phyloP scores from a whole-genome alignment of 176 grass and related monocot genomes.

The maize (Zea mays) region DNA sequence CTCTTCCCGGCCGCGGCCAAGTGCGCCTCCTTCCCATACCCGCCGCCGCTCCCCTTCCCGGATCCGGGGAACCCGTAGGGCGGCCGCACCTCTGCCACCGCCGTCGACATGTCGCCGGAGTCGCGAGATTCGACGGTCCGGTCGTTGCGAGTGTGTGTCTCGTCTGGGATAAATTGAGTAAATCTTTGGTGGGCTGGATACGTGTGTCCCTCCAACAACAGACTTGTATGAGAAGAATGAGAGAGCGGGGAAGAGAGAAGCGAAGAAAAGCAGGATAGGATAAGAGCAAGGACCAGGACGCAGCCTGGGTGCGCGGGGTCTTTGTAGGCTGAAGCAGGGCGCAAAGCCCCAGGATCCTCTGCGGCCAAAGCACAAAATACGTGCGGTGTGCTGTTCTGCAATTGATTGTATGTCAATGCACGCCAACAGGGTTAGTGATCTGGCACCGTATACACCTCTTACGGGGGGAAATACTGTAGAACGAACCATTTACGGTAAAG shows the following conservation, averaged over 20 bases:
- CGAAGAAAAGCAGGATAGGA: conserved; percentile 42
- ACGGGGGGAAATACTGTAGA: too few relatives aligned
- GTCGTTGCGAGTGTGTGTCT: conserved; percentile 26
- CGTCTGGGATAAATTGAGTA: conserved; percentile 35
- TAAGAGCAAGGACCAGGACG: conserved; percentile 46
- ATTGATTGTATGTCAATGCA: background rate
- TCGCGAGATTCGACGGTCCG: conserved; percentile 15
- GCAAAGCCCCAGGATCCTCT: conserved; percentile 25
- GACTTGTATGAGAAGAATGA: background rate
- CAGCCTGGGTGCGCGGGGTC: conserved; percentile 33
- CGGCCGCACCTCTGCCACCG: conserved; percentile 35
- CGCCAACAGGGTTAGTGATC: background rate
- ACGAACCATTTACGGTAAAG: too few relatives aligned
- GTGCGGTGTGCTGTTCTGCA: background rate
- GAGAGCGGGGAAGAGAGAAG: background rate
- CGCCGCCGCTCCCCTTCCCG: background rate
- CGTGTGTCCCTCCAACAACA: conserved; percentile 38
- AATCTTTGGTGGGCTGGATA: conserved; percentile 38
- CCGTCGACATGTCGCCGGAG: conserved; percentile 42
- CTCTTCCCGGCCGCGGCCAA: conserved; percentile 17
- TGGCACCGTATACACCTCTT: background rate
- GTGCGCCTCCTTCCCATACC: background rate
- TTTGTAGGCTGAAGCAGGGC: conserved; percentile 40
- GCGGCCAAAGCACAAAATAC: background rate
- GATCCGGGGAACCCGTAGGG: conserved; percentile 44